phyloP scores from a whole-genome alignment of 805 yeast species.

The Metschnikowia kofuensis region DNA sequence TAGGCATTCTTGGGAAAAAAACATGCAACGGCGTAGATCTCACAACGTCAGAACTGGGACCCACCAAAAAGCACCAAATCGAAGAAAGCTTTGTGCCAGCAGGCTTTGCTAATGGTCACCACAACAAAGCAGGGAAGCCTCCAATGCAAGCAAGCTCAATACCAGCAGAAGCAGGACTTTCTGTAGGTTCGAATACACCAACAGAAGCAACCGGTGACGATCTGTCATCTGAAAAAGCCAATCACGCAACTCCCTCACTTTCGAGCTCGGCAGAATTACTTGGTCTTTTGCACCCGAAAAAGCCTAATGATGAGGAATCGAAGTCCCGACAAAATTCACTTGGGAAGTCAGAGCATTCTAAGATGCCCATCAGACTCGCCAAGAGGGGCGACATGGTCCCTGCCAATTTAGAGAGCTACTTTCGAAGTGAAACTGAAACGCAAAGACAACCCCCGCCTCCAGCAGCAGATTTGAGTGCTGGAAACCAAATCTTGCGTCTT shows the following conservation, averaged over 20 bases:
- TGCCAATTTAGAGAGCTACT: neutral
- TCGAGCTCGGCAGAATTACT: constrained; percentile 7
- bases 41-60: constrained; percentile 11
- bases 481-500: constrained; percentile 19
- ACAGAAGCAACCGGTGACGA: neutral
- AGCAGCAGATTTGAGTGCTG: constrained; percentile 18
- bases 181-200: constrained; percentile 8
- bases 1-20: constrained; percentile 15
- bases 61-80: no score
- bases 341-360: neutral
- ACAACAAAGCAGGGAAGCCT: neutral
- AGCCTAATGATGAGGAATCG: neutral
- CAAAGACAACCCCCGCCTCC: neutral
- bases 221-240: neutral
- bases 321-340: neutral
- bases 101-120: neutral
- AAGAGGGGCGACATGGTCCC: constrained; percentile 9
- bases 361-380: constrained; percentile 13
- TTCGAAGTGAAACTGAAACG: neutral
- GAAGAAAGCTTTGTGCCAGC: neutral
- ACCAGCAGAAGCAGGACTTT: constrained; percentile 10
- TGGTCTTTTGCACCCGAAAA: constrained; percentile 5
- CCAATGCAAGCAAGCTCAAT: neutral
- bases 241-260: neutral
- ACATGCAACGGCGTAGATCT: constrained; percentile 5